Conservation (phyloP, 441 rosid genomes). For the Raphanus hybrid region DNA sequence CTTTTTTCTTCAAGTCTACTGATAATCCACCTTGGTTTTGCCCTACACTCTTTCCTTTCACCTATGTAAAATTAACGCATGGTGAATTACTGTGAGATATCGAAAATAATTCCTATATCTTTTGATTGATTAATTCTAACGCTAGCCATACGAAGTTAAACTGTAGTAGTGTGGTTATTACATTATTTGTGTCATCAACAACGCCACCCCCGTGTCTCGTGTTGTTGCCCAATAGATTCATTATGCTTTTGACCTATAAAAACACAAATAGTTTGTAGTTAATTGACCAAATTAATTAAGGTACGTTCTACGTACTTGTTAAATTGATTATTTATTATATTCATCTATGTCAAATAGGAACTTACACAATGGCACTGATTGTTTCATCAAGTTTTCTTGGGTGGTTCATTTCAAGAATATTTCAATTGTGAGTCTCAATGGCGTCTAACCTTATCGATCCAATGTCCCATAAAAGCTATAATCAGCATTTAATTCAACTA, state of each 20-base stretch:
- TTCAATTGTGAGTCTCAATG: constrained; percentile 18
- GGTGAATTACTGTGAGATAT: background rate
- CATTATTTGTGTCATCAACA: constrained; percentile 40
- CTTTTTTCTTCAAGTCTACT: constrained; percentile 48
- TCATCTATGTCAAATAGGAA: constrained; percentile 15
- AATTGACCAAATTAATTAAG: background rate
- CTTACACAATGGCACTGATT: constrained; percentile 4
- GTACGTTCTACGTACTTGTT: constrained; percentile 22
- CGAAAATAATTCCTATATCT: background rate
- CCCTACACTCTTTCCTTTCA: constrained; percentile 3
- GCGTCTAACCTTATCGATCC: constrained; percentile 14
- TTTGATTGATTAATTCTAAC: background rate
- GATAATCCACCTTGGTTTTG: constrained; percentile 37
- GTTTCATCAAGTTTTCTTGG: constrained; percentile 20
- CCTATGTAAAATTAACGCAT: constrained; percentile 16
- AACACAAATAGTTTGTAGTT: constrained; percentile 1
- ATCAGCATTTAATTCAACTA: constrained; percentile 1
- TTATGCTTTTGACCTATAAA: constrained; percentile 44
- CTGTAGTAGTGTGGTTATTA: background rate
- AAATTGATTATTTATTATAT: constrained; percentile 6
- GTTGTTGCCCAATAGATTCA: constrained; percentile 37
- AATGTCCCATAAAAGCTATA: background rate
- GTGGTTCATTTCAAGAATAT: constrained; percentile 3
- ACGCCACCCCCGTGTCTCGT: constrained; percentile 32
- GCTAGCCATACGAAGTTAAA: background rate